These are phyloP conservation scores for Samsoniella hepiali DNA, from an alignment of 2,329 filamentous ascomycete species.

Conservation along the genomic window DNA sequence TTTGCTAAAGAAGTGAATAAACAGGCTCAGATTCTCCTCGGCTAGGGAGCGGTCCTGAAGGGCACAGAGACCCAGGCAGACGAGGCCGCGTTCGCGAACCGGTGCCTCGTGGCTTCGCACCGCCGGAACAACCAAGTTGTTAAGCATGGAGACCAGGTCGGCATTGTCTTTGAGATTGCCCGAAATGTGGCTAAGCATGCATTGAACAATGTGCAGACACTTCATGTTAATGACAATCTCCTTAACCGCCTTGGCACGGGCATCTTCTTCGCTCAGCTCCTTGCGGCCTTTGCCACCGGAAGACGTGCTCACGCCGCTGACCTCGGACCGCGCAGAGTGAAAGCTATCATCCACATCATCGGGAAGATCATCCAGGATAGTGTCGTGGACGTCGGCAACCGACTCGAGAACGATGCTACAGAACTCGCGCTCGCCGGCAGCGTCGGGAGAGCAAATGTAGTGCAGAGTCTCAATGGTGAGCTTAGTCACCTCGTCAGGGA, in stretches of 20 bases:
- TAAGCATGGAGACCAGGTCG: constrained; percentile 94
- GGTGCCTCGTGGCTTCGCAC: constrained; percentile 91
- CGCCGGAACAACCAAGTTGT: constrained; percentile 92
- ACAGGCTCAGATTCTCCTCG: constrained; percentile 85
- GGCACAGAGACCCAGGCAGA: constrained; percentile 87
- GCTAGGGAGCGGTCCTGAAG: constrained; percentile 88
- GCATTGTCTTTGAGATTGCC: constrained; percentile 85
- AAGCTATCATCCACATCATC: constrained; percentile 70
- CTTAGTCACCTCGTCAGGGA: constrained; percentile 90
- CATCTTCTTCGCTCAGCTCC: constrained; percentile 60
- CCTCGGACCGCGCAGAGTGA: constrained; percentile 85
- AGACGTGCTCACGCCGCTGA: constrained; percentile 63
- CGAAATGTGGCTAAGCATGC: constrained; percentile 91
- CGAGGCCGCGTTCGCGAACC: constrained; percentile 83
- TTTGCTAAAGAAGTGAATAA: constrained; percentile 94
- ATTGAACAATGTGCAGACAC: constrained; percentile 94
- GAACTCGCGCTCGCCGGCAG: constrained; percentile 75
- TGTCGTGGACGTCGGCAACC: constrained; percentile 94
- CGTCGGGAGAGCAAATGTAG: constrained; percentile 73
- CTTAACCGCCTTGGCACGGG: constrained; percentile 71
- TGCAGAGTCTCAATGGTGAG: constrained; percentile 79
- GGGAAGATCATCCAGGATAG: constrained; percentile 70
- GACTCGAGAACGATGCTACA: constrained; percentile 86
- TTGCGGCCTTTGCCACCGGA: constrained; percentile 41
- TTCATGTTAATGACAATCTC: constrained; percentile 99